phyloP scores from a whole-genome alignment of 2,329 filamentous ascomycete genomes.

The Cladophialophora chaetospira region DNA sequence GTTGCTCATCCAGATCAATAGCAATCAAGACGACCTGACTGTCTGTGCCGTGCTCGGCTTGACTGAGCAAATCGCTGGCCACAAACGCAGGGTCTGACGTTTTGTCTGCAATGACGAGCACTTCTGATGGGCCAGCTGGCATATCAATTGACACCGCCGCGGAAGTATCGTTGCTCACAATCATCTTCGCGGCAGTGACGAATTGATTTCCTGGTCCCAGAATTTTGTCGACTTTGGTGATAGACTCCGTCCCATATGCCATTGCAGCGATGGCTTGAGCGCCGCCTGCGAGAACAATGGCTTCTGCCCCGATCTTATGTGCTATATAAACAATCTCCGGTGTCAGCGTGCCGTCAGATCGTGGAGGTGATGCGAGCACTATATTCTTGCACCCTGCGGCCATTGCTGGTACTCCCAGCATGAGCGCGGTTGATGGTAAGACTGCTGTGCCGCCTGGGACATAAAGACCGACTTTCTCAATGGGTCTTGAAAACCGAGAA shows the following conservation, averaged over 20 bases:
- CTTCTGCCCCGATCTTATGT: conserved; percentile 93
- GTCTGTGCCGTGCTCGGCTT: conserved; percentile 95
- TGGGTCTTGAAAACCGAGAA: conserved; percentile 87
- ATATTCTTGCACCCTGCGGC: conserved; percentile 96
- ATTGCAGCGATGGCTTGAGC: conserved; percentile 95
- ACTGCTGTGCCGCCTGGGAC: conserved; percentile 95
- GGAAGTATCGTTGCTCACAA: conserved; percentile 94
- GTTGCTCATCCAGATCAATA: conserved; percentile 71
- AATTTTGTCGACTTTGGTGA: conserved; percentile 98
- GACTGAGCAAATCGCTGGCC: conserved; percentile 88
- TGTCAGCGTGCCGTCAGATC: conserved; percentile 84
- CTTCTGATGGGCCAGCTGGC: conserved; percentile 94
- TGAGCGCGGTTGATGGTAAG: conserved; percentile 93
- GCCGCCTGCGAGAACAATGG: conserved; percentile 92
- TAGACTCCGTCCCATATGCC: conserved; percentile 93
- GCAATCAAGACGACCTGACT: conserved; percentile 92
- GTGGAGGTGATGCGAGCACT: conserved; percentile 86
- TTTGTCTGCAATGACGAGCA: conserved; percentile 91
- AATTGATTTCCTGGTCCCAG: conserved; percentile 97
- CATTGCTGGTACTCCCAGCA: conserved; percentile 97
- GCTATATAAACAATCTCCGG: conserved; percentile 97
- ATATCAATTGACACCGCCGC: conserved; percentile 96
- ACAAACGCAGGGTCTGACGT: conserved; percentile 90
- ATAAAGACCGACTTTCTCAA: conserved; percentile 95
- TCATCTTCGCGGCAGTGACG: conserved; percentile 97